Conservation (phyloP, 495 filamentous ascomycete species). For the Pyronema omphalodes region DNA sequence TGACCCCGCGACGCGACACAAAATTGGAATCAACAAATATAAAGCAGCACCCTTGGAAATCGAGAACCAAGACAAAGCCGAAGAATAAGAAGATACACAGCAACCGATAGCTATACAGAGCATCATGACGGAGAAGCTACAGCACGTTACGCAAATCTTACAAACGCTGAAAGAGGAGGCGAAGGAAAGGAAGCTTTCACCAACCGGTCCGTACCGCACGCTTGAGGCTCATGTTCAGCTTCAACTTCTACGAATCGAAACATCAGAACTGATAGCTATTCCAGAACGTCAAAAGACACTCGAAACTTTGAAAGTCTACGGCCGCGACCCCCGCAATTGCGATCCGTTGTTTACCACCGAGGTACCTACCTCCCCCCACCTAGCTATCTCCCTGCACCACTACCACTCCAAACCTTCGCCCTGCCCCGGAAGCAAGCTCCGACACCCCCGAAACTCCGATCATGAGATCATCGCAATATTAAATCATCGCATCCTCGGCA, state of each 20-base stretch:
- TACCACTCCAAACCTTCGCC: background rate
- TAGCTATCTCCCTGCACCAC: background rate
- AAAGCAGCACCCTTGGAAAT: no score
- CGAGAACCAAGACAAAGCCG: no score
- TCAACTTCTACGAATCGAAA: background rate
- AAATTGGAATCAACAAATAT: no score
- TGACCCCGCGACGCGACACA: no score
- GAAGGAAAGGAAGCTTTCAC: background rate
- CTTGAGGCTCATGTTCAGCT: background rate
- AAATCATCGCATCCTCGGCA: background rate
- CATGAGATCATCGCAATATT: no score
- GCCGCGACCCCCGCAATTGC: slow-evolving; percentile 49
- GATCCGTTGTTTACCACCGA: slow-evolving; percentile 64
- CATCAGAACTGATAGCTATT: background rate
- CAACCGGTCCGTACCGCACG: background rate
- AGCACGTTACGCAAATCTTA: background rate
- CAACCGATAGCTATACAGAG: no score
- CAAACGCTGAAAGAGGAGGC: background rate
- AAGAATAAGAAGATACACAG: no score
- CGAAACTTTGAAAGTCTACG: slow-evolving; percentile 60
- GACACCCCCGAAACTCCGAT: no score
- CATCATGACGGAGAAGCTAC: background rate
- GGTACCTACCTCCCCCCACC: slow-evolving; percentile 28
- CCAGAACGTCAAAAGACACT: slow-evolving; percentile 45
- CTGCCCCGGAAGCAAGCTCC: background rate